These are phyloP conservation scores for Aspergillus carbonarius DNA, from an alignment of 2,329 filamentous ascomycete species.

Conservation along the genomic window DNA sequence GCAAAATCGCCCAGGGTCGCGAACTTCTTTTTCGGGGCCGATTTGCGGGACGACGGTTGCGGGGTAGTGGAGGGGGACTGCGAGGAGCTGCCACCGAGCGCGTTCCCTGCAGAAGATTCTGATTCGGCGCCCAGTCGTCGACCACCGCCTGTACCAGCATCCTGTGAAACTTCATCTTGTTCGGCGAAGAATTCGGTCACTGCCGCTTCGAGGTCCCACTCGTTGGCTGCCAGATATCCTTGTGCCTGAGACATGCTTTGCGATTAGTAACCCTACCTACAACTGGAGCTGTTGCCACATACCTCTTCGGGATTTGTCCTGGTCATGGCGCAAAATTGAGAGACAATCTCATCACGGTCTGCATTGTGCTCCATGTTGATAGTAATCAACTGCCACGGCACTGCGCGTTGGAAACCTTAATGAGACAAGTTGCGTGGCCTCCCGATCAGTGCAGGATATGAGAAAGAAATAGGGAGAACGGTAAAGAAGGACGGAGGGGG, in stretches of 20 bases:
- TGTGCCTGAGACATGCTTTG: constrained; percentile 55
- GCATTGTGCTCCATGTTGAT: constrained; percentile 36
- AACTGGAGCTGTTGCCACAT: constrained; percentile 15
- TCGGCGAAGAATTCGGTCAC: constrained; percentile 61
- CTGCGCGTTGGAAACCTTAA: background rate
- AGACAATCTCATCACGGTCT: constrained; percentile 45
- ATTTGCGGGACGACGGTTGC: constrained; percentile 30
- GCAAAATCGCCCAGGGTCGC: constrained; percentile 49
- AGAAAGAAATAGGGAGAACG: background rate
- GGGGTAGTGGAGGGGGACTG: constrained; percentile 32
- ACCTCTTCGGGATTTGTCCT: constrained; percentile 52
- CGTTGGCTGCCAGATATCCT: constrained; percentile 63
- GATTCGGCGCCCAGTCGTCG: constrained; percentile 25
- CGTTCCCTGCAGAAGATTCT: constrained; percentile 28
- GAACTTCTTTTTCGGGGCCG: constrained; percentile 45
- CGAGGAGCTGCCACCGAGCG: constrained; percentile 33
- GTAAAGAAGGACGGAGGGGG: background rate
- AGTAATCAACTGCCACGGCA: background rate
- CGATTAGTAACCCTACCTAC: constrained; percentile 1
- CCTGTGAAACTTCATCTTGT: constrained; percentile 41
- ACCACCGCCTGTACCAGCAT: constrained; percentile 29
- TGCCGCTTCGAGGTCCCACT: constrained; percentile 66
- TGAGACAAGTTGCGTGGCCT: background rate
- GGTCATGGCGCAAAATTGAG: constrained; percentile 59
- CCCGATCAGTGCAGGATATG: background rate